A percentile compares a stretch with the other conserved stretches of the same genome.
Conservation (phyloP, 2,329 filamentous ascomycete genomes). For the Alternaria consortialis region DNA sequence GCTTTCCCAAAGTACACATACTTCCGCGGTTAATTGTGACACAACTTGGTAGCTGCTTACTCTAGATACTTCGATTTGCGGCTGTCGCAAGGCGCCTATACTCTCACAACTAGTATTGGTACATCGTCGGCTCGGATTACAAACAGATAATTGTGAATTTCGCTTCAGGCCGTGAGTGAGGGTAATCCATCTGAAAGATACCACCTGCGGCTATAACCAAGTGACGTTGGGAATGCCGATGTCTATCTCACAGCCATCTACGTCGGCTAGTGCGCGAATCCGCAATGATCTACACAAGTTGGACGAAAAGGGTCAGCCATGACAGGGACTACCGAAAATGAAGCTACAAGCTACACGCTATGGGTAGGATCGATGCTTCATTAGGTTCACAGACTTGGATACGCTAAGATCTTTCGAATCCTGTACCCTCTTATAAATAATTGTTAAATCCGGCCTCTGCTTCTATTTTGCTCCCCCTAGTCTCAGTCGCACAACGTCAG, state of each 20-base stretch:
- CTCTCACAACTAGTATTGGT: not conserved
- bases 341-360: not conserved
- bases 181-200: not conserved
- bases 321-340: not conserved
- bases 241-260: slow-evolving; percentile 1
- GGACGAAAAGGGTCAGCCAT: not conserved
- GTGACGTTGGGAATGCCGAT: slow-evolving; percentile 2
- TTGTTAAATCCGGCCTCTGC: not conserved
- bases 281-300: not conserved
- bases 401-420: not conserved
- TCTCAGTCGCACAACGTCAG: no score
- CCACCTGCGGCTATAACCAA: not conserved
- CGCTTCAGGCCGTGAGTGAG: not conserved
- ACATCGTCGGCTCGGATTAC: not conserved
- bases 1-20: not conserved
- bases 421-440: not conserved
- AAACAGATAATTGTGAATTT: not conserved
- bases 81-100: not conserved
- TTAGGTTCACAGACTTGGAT: not conserved
- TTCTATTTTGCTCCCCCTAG: not conserved
- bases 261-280: slow-evolving; percentile 1
- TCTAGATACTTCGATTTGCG: not conserved
- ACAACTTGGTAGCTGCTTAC: not conserved
- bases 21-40: not conserved
- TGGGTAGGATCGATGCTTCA: not conserved